Base-by-base conservation (phyloP, 129 eudicot genomes). In the Centaurea solstitialis region DNA sequence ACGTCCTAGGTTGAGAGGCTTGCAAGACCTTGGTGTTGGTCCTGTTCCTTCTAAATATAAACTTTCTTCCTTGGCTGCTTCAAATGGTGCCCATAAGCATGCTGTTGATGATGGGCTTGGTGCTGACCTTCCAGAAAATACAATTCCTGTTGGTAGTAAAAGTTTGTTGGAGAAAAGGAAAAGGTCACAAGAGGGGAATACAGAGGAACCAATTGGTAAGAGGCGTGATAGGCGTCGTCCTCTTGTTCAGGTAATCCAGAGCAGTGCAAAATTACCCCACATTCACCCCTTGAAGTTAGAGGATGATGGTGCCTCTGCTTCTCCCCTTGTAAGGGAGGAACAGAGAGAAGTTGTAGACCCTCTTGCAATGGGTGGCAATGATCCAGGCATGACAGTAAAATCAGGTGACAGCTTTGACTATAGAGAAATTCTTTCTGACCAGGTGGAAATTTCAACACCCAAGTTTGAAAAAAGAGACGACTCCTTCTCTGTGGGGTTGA, bases 1-100 rank as follows among this genome's bases (percentile, higher is more conserved):
- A 47, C 84, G 78, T 22, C 93, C 91, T 74, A 81, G 88, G 75
- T 79, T 89, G 87, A 88, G 91, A 89, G 93, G 90, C 74, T 85
- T 91, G 85, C 91, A 89, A 80, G 94, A 89, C 83, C 81, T 91
- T 73, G 94, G 93, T 11, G 85, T 85, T 37, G 74, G 76, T 50
- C 82, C 85, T 79, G 50, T 77, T 53, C 81, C 90, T 72, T 70
- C 82, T 35, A 74, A 81, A 70, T 81, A 47, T 80, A 84, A 83
- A 80, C 75, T 73, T 78, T 69, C 85, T 83, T 28, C 84, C 39
- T 75, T 79, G 28, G 62, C 74, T 65, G 79, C 82, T 80, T 70
- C 75, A 64, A 83, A 72, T 50, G 81, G 79, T 71, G 71, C 77
- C 10, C 81, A 41, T 47, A 67, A 62, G 66, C 78, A 77, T 66